Percentiles rank a stretch among this genome's conserved stretches.
phyloP scores from a whole-genome alignment of 2,329 filamentous ascomycete genomes.

The Hypoxylon sp. region DNA sequence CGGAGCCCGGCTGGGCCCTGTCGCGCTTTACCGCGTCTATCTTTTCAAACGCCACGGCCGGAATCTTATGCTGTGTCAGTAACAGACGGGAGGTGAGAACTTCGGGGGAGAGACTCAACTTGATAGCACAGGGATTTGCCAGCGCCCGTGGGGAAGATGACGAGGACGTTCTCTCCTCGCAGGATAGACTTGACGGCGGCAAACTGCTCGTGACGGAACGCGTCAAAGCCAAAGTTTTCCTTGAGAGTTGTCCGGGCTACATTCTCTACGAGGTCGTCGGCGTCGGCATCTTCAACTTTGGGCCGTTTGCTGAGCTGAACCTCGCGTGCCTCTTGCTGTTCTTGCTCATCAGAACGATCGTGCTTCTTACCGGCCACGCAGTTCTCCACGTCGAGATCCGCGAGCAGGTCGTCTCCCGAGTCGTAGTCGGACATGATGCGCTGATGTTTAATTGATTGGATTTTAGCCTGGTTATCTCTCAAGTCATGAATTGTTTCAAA shows the following conservation, averaged over 20 bases:
- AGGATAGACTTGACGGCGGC: slow-evolving; percentile 51
- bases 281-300: slow-evolving; percentile 8
- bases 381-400: slow-evolving; percentile 36
- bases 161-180: slow-evolving; percentile 51
- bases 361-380: slow-evolving; percentile 30
- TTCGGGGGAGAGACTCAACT: slow-evolving; percentile 39
- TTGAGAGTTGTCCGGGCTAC: slow-evolving; percentile 42
- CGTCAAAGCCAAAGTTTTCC: slow-evolving; percentile 50
- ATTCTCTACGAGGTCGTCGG: slow-evolving; percentile 31
- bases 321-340: slow-evolving; percentile 1
- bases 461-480: not conserved
- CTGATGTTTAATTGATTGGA: not conserved
- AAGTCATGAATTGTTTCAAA: no score
- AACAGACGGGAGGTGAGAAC: not conserved
- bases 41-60: slow-evolving; percentile 56
- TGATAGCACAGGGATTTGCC: slow-evolving; percentile 61
- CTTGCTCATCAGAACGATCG: slow-evolving; percentile 7
- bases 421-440: slow-evolving; percentile 45
- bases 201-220: slow-evolving; percentile 56
- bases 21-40: slow-evolving; percentile 48
- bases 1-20: slow-evolving; percentile 47
- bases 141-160: slow-evolving; percentile 57
- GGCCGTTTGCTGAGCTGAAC: slow-evolving; percentile 3
- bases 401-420: slow-evolving; percentile 48
- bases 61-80: slow-evolving; percentile 52